Evolutionary conservation across 176 grass and related monocot species (phyloP), one percentile per base, ranked within the genome.

Genomic region (Bolboschoenus planiculmis): DNA sequence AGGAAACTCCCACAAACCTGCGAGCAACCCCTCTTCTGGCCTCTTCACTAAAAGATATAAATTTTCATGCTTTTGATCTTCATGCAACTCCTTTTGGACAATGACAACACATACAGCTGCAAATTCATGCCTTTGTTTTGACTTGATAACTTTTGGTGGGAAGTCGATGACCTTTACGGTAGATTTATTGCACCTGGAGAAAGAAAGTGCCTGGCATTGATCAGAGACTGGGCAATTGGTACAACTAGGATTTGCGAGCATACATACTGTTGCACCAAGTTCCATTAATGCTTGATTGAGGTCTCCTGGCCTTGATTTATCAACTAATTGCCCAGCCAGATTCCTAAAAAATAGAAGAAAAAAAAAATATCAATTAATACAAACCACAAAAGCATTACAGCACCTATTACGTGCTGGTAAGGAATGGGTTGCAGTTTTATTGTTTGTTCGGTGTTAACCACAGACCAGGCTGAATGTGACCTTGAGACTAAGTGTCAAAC

Each of bases 271-370:
- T 81, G 95, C 92, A 57, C 95, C 95, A 66, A 98, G 85, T 88
- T 98, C 95, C 95, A 98, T 98, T 88, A 95, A 86, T 79, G 92
- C 90, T 91, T 98, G 95, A 85, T 98, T 98, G 89, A 95, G 94
- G 68, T 98, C 95, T 82, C 95, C 95, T 76, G 95, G 90, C 53
- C 95, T 98, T 9, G 53, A 91, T 76, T 90, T 90, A 82, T 98
- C 92, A 78, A 98, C 92, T 43, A 98, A 77, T 70, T 91, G 81
- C 48, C 84, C 85, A 78, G 90, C 92, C 11, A 95, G 78, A 61
- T 90, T 87, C 95, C 95, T 98, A 57, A 4, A 66, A 1, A 39
- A 54, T 26, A 42, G 23, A 33, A 78, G 39, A 79, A 23, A 66
- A 71, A 53, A 79, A 23, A 66, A 71, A 53, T 18, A 76, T 87